Evolutionary conservation across 805 yeast genomes (phyloP), one percentile per base, ranked within the genome.

Genomic region (Candida patagonica): DNA sequence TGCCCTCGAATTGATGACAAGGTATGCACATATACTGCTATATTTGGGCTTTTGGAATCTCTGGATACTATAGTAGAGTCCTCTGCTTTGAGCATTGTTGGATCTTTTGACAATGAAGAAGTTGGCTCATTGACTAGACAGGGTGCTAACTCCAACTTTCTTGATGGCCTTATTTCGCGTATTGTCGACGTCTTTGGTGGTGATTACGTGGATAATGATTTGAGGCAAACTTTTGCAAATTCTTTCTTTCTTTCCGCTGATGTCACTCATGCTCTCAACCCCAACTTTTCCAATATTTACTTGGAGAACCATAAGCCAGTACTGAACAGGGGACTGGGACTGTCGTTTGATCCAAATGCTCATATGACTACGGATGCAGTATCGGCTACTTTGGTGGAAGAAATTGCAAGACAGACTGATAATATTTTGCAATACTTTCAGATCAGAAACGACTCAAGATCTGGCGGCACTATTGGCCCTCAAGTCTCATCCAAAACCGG

Each of bases 391-490:
- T 62, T 83, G 37, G 65, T 74, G 32, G 86, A 81, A 59, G 78
- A 78, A 48, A 57, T 84, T 47, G 92, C 86, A 1, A 65, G 73
- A 42, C 51, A 59, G 34, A 77, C 81, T 45, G 79, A 67, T 37
- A 84, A 80, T 54, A 63, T 66, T 38, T 49, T 83, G 24, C 95
- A 84, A 60, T 75, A 76, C 59, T 84, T 84, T 75, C 92, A 83
- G 53, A 81, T 83, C 54, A 76, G 89, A 59, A 84, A 84, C 61
- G 87, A 78, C 55, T 73, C 84, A 5, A 72, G 88, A 54, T 78
- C 87, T 1, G 95, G 95, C 26, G 89, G 92, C 19, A 83, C 94
- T 22, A 83, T 84, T 56, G 95, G 95, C 0, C 94, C 74, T 58
- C 50, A 67, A 51, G 41, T 62, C 5, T 52, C 65, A 3, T 46